Conservation (phyloP, 2,329 filamentous ascomycete species). For the Colletotrichum sp. region DNA sequence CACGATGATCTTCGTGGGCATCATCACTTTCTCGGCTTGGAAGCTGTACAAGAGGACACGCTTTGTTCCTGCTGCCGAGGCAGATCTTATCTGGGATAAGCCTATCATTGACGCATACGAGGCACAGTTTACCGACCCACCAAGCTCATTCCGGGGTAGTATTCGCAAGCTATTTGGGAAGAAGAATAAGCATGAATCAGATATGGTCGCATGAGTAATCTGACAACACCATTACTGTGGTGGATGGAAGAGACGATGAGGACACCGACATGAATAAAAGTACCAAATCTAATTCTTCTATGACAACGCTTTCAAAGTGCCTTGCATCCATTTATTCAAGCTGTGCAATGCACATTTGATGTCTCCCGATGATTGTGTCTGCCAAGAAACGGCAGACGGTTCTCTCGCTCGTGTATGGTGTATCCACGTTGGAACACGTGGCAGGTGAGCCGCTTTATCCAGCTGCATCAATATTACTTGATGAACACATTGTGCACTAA, state of each 20-base stretch:
- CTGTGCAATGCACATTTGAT: not conserved
- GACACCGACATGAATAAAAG: not conserved
- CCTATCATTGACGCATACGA: slow-evolving; percentile 65
- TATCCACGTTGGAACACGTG: not conserved
- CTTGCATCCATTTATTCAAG: not conserved
- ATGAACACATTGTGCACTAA: not conserved
- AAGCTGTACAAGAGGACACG: slow-evolving; percentile 67
- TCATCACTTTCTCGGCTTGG: slow-evolving; percentile 62
- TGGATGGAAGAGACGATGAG: not conserved
- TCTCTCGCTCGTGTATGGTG: not conserved
- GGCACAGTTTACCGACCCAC: slow-evolving; percentile 50
- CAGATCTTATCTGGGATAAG: slow-evolving; percentile 66
- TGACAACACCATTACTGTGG: not conserved
- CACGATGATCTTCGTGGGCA: slow-evolving; percentile 60
- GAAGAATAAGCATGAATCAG: slow-evolving; percentile 16
- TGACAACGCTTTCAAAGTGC: not conserved
- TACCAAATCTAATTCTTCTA: not conserved
- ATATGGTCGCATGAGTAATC: not conserved
- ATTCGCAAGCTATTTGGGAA: slow-evolving; percentile 48
- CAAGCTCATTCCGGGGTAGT: slow-evolving; percentile 62
- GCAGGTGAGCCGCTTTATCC: not conserved
- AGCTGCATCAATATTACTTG: not conserved
- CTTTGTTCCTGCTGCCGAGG: slow-evolving; percentile 56
- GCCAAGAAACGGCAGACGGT: not conserved
- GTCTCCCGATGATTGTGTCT: not conserved